phyloP scores from a whole-genome alignment of 192 early-diverging fungal genomes.

The Coemansia sp. region DNA sequence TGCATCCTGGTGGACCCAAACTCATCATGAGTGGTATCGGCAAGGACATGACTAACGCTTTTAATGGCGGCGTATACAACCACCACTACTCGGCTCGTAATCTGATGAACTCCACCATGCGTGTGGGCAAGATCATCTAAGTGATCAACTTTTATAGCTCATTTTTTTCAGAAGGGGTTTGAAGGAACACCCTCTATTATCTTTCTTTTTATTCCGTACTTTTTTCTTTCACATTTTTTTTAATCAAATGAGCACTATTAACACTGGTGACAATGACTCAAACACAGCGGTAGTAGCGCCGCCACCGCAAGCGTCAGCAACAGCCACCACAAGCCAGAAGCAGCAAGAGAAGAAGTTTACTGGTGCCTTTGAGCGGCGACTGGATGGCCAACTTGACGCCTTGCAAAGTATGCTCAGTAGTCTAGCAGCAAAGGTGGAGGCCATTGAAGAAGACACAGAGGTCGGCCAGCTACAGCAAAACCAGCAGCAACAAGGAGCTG shows the following conservation, averaged over 20 bases:
- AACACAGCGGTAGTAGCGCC: background rate
- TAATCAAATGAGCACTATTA: constrained; percentile 1
- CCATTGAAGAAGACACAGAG: constrained; percentile 12
- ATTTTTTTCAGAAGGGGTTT: background rate
- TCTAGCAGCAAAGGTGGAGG: constrained; percentile 25
- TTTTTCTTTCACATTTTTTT: background rate
- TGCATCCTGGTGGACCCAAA: constrained; percentile 84
- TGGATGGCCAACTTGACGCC: constrained; percentile 12
- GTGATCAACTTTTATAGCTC: background rate
- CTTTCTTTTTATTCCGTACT: background rate
- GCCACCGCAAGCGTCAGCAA: background rate
- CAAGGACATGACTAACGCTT: constrained; percentile 80
- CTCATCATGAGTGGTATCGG: constrained; percentile 73
- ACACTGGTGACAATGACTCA: background rate
- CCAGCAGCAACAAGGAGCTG: background rate
- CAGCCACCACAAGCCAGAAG: background rate
- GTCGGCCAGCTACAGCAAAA: background rate
- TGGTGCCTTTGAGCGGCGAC: constrained; percentile 11
- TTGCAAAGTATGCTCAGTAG: constrained; percentile 27
- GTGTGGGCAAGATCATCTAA: constrained; percentile 51
- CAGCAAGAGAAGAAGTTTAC: background rate
- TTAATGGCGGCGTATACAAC: constrained; percentile 89
- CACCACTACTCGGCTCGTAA: constrained; percentile 89
- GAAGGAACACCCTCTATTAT: background rate
- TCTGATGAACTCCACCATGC: constrained; percentile 60